Percentiles rank a stretch among this genome's conserved stretches.
These are phyloP conservation scores for Candida loeiensis DNA, from an alignment of 805 yeast genomes.

Conservation along the genomic window DNA sequence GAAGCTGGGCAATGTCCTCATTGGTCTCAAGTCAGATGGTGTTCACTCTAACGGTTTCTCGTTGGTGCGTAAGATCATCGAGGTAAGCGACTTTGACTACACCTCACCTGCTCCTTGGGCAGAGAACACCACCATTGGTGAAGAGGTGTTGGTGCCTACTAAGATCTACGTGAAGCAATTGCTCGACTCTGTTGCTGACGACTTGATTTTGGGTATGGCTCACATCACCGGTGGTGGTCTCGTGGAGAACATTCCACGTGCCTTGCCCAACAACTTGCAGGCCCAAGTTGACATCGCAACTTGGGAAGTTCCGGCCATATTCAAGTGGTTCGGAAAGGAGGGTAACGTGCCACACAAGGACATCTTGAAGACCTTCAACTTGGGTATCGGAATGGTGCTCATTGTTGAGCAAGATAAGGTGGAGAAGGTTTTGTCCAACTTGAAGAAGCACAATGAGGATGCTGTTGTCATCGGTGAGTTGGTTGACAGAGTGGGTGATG, in stretches of 20 bases:
- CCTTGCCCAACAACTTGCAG: conserved; percentile 73
- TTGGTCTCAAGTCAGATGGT: conserved; percentile 90
- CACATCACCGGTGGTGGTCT: conserved; percentile 99
- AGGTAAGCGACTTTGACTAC: conserved; percentile 63
- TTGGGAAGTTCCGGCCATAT: conserved; percentile 86
- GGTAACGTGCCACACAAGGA: conserved; percentile 88
- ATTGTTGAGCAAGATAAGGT: conserved; percentile 73
- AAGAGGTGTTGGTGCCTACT: conserved; percentile 84
- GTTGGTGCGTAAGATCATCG: conserved; percentile 86
- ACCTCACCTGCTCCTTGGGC: conserved; percentile 81
- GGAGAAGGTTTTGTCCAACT: conserved; percentile 47
- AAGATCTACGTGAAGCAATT: conserved; percentile 91
- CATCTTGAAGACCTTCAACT: conserved; percentile 84
- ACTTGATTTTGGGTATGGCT: conserved; percentile 79
- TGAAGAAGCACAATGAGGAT: conserved; percentile 66
- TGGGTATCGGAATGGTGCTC: conserved; percentile 96
- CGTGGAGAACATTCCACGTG: conserved; percentile 93
- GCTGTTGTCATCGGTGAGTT: conserved; percentile 52
- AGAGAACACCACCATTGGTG: conserved; percentile 67
- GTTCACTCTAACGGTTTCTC: conserved; percentile 97
- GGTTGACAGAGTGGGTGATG: conserved; percentile 37
- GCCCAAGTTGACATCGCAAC: conserved; percentile 75
- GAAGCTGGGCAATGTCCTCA: conserved; percentile 73
- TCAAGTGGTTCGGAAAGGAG: conserved; percentile 88
- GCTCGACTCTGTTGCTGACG: conserved; percentile 66